Conservation (phyloP, 2,329 filamentous ascomycete genomes). For the Orbilia brochopaga region DNA sequence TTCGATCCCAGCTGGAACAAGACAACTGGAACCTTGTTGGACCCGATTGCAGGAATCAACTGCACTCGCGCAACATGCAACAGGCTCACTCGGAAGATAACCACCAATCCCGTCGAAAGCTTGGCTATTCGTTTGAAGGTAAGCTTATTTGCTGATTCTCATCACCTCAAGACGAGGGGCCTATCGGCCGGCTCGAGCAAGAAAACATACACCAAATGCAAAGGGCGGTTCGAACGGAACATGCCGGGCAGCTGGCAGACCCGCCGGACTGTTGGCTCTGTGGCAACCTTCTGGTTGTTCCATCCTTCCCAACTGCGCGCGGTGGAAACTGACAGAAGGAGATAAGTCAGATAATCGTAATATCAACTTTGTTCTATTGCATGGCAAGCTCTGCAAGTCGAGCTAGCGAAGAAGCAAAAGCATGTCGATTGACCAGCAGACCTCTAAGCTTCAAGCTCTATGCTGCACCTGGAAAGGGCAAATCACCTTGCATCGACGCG, state of each 20-base stretch:
- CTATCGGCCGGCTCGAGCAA: too few species aligned
- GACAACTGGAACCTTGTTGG: too few species aligned
- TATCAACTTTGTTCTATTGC: too few species aligned
- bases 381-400: too few species aligned
- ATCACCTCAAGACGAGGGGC: not conserved
- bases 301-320: not conserved
- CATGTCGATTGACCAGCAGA: not conserved
- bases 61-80: constrained; percentile 5
- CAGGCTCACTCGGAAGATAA: constrained; percentile 30
- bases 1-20: too few species aligned
- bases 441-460: not conserved
- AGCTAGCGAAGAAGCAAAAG: too few species aligned
- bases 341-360: too few species aligned
- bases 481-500: constrained; percentile 20
- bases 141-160: constrained; percentile 44
- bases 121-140: constrained; percentile 35
- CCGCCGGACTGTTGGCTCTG: not conserved
- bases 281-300: not conserved
- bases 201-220: constrained; percentile 9
- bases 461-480: not conserved
- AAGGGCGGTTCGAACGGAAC: constrained; percentile 39
- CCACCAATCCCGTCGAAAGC: not conserved
- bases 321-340: too few species aligned
- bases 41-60: not conserved
- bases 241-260: constrained; percentile 16